Base-by-base conservation (phyloP, 2,329 filamentous ascomycete species). In the Neoscytalidium dimidiatum region DNA sequence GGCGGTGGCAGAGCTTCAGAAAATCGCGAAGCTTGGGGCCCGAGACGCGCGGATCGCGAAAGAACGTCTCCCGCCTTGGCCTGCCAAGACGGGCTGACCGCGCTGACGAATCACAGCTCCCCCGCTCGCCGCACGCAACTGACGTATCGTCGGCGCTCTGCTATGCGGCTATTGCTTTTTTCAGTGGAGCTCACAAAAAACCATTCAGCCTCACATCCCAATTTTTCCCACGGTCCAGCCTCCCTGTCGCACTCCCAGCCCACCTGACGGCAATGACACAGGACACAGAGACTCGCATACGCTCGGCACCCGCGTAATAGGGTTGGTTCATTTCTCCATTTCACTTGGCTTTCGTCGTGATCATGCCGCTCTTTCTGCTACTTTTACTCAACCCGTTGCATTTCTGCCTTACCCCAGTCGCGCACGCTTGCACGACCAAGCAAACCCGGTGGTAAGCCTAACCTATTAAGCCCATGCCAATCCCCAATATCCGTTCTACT, bases 1-100 rank as follows among this genome's bases (percentile, higher is more conserved):
- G 44, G 44, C 8, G 19, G 19, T 48, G 43, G 43, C 19, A 14
- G 46, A 62, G 38, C 38, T 46, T 60, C 56, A 60, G 56, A 60
- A 60, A 60, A 60, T 60, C 56, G 56, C 38, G 56, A 60, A 60
- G 56, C 56, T n/a, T 60, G 56, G 56, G 56, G 41, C 56, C 56
- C 41, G 46, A 60, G 38, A 58, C 8, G 38, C 56, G 56, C 56
- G 56, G 56, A 60, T 60, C 56, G 56, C 56, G 56, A 58, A 28
- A 7, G 23, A 28, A 29, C n/a, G 17, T 23, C 21, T 17, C 26
- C 49, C 31, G 49, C 49, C 17, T 9, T 14, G 38, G 14, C 38
- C n/a, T 28, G 56, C 56, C 56, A 60, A 60, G 56, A 46, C 26
- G n/a, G 19, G n/a, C 19, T 23, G 6, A 9, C 2, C 8, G 23